Evolutionary conservation across 208 protist genomes (phyloP), one percentile per base, ranked within the genome.

Genomic region (Leishmania guyanensis): DNA sequence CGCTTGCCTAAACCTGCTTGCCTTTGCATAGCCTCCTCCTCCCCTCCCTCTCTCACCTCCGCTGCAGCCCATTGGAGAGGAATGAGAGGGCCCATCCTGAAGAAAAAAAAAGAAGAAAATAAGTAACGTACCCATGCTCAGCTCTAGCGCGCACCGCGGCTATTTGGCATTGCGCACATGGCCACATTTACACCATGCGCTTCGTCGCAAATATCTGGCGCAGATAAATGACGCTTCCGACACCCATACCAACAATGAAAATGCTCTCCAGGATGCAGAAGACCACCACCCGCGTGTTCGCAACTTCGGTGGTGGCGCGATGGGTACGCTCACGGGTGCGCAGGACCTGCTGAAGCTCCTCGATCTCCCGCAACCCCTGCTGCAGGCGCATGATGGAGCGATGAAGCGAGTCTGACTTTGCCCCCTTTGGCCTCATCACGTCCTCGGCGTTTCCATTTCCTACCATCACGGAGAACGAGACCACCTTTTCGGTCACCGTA

Each of bases 261-360:
- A 93, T 26, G 16, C 94, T 90, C 77, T 98, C 93, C 26, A 95
- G 12, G 26, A 94, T n/a, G 29, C 92, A 92, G 82, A 89, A 98
- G 2, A 95, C 48, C 16, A 98, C 79, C 9, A 98, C 93, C 36
- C 93, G 90, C 17, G 87, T 94, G 84, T 98, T 97, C 16, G 94
- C 94, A 29, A 88, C 85, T 88, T 98, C 94, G 14, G 87, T 90
- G 6, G 93, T 96, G 58, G 90, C 85, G 58, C 96, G 93, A 77
- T 98, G 94, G 48, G 80, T 68, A 17, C 80, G 88, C 84, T 98
- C 93, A 71, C 94, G 91, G 3, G 65, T 64, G 58, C 87, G 75
- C 29, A 97, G 82, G 62, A 92, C 94, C 43, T 85, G 75, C 88
- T 98, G 96, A 71, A 97, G 82, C 54, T 92, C 86, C 75, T 90